A percentile compares a stretch with the other conserved stretches of the same genome.
Conservation (phyloP, 768 basidiomycete species). For the Flagelloscypha sp. region DNA sequence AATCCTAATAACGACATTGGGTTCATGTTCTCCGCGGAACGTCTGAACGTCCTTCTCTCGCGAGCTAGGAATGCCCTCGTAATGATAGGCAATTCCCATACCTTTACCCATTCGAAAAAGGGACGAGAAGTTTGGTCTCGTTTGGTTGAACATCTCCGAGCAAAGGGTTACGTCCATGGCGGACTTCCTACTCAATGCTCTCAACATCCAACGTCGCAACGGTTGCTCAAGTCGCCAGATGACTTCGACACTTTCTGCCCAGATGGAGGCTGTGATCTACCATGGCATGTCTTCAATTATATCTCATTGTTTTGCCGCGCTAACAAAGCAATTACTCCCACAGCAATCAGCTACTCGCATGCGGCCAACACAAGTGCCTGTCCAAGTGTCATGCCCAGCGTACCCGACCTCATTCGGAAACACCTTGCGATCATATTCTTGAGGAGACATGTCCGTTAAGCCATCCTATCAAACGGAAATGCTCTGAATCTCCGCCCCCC, state of each 20-base stretch:
- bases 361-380: slow-evolving; percentile 45
- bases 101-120: slow-evolving; percentile 45
- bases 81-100: slow-evolving; percentile 55
- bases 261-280: slow-evolving; percentile 53
- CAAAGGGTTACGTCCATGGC: slow-evolving; percentile 39
- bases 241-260: slow-evolving; percentile 48
- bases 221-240: slow-evolving; percentile 28
- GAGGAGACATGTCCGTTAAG: slow-evolving; percentile 31
- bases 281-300: slow-evolving; percentile 39
- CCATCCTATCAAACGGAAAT: slow-evolving; percentile 38
- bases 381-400: slow-evolving; percentile 57
- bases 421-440: slow-evolving; percentile 35
- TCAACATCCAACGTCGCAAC: slow-evolving; percentile 37
- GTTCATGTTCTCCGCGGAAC: slow-evolving; percentile 64
- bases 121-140: slow-evolving; percentile 44
- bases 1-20: slow-evolving; percentile 51
- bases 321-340: background rate
- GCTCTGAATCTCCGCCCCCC: slow-evolving; percentile 27
- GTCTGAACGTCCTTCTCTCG: slow-evolving; percentile 64
- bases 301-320: background rate
- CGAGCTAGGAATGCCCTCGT: slow-evolving; percentile 59
- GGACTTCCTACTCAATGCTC: slow-evolving; percentile 57
- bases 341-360: slow-evolving; percentile 42
- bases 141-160: slow-evolving; percentile 37
- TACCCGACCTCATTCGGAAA: slow-evolving; percentile 46